phyloP scores from a whole-genome alignment of 1,284 basidiomycete genomes.

The Cryptococcus sp. region DNA sequence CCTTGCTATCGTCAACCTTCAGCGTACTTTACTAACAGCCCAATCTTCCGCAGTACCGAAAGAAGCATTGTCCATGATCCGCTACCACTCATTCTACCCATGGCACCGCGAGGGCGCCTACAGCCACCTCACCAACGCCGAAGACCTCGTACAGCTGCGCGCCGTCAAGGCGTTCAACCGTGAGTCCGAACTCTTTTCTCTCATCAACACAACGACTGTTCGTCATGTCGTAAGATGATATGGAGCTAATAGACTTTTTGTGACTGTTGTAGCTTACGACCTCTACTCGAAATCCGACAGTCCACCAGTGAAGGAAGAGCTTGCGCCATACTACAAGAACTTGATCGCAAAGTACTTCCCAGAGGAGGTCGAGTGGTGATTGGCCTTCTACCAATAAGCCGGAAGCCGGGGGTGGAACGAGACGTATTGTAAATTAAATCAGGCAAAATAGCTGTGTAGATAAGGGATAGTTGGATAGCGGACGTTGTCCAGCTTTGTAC shows the following conservation, averaged over 20 bases:
- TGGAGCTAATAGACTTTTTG: slow-evolving; percentile 1
- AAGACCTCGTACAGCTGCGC: slow-evolving; percentile 49
- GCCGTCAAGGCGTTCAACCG: slow-evolving; percentile 52
- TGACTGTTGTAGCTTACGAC: slow-evolving; percentile 67
- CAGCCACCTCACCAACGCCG: slow-evolving; percentile 70
- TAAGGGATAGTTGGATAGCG: too few relatives aligned
- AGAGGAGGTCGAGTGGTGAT: slow-evolving; percentile 70
- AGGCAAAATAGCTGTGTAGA: too few relatives aligned
- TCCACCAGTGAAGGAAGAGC: slow-evolving; percentile 63
- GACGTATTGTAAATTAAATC: too few relatives aligned
- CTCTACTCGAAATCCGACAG: slow-evolving; percentile 85
- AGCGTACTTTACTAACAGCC: not conserved
- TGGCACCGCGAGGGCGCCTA: slow-evolving; percentile 88
- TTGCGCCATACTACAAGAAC: slow-evolving; percentile 78
- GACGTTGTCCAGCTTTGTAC: too few relatives aligned
- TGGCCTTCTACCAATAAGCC: too few relatives aligned
- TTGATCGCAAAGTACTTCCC: slow-evolving; percentile 86
- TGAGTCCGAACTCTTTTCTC: slow-evolving; percentile 3
- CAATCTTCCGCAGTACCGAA: slow-evolving; percentile 62
- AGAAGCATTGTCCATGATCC: slow-evolving; percentile 85
- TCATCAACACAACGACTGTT: not conserved
- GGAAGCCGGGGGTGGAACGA: too few relatives aligned
- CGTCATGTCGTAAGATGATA: not conserved
- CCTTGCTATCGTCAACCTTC: slow-evolving; percentile 45
- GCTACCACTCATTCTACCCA: slow-evolving; percentile 94